Evolutionary conservation across 768 basidiomycete genomes (phyloP).

Genomic region (Tulasnella sp.): DNA sequence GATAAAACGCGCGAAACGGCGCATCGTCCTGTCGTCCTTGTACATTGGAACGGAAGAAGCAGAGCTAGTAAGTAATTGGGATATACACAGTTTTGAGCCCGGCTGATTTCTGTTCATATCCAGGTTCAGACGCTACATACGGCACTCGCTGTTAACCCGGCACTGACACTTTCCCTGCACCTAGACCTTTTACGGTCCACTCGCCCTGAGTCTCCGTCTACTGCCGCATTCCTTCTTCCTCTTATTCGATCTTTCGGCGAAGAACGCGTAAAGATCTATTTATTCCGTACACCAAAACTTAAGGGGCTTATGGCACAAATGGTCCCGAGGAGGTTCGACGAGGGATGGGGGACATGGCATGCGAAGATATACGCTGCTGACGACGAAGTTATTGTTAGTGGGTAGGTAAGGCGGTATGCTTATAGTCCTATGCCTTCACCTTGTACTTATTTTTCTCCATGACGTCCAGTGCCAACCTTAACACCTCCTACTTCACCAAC

Average conservation of each 20-base stretch:
- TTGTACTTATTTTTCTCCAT: not conserved
- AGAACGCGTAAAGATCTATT: constrained; percentile 54
- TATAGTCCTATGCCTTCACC: too few species aligned
- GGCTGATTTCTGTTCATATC: not conserved
- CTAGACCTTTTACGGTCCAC: constrained; percentile 76
- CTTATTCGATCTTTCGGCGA: constrained; percentile 60
- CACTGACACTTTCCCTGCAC: constrained; percentile 57
- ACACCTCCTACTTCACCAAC: constrained; percentile 85
- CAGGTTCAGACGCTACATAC: constrained; percentile 61
- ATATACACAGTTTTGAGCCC: not conserved
- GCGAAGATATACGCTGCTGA: constrained; percentile 92
- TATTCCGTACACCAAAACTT: constrained; percentile 84
- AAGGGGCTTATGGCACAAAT: constrained; percentile 60
- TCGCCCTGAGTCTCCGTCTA: constrained; percentile 51
- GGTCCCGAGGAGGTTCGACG: constrained; percentile 88
- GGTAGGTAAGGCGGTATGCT: constrained; percentile 45
- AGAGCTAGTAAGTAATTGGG: constrained; percentile 51
- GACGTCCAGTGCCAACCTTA: constrained; percentile 75
- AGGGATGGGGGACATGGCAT: constrained; percentile 99
- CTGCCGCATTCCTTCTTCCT: constrained; percentile 45
- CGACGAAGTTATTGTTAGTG: constrained; percentile 84
- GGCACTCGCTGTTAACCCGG: constrained; percentile 47
- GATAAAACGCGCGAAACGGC: constrained; percentile 60
- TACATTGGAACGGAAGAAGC: constrained; percentile 76
- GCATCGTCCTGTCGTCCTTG: constrained; percentile 83